Conservation (phyloP, 2,329 filamentous ascomycete species). For the Juglanconis sp. region DNA sequence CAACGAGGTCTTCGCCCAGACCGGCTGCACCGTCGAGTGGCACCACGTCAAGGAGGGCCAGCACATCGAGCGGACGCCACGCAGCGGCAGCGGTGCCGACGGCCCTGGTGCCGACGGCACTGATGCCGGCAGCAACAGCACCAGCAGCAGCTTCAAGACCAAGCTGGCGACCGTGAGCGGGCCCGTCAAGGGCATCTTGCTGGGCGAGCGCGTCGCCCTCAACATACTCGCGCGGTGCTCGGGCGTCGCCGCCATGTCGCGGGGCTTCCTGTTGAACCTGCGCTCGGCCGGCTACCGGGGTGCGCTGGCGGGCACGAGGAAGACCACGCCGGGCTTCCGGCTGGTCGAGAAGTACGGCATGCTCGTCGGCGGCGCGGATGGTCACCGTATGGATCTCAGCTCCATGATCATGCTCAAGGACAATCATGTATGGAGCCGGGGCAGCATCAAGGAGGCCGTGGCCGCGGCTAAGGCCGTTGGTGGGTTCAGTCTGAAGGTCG, state of each 20-base stretch:
- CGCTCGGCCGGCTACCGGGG: conserved; percentile 72
- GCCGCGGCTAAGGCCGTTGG: conserved; percentile 76
- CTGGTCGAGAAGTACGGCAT: conserved; percentile 98
- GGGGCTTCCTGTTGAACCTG: conserved; percentile 52
- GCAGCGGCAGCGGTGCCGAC: conserved; percentile 18
- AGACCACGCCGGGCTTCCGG: conserved; percentile 94
- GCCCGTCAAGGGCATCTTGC: conserved; percentile 73
- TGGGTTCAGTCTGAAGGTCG: conserved; percentile 89
- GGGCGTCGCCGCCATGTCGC: conserved; percentile 74
- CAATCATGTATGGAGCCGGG: conserved; percentile 93
- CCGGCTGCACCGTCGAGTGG: conserved; percentile 92
- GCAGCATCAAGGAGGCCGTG: conserved; percentile 83
- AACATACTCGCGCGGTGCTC: conserved; percentile 90
- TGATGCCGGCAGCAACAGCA: too few relatives aligned
- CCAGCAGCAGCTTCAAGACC: conserved; percentile 40
- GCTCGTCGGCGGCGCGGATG: conserved; percentile 87
- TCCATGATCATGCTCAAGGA: conserved; percentile 99
- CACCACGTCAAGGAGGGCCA: conserved; percentile 69
- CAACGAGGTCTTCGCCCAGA: conserved; percentile 85
- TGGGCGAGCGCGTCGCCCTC: conserved; percentile 90
- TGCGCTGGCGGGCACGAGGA: conserved; percentile 87
- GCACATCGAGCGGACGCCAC: conserved; percentile 53
- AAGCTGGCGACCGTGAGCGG: conserved; percentile 79
- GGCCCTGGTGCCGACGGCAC: too few relatives aligned
- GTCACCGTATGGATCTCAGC: conserved; percentile 85